These are phyloP conservation scores for Sabuloglossum arenarium DNA, from an alignment of 495 filamentous ascomycete genomes.

Conservation along the genomic window DNA sequence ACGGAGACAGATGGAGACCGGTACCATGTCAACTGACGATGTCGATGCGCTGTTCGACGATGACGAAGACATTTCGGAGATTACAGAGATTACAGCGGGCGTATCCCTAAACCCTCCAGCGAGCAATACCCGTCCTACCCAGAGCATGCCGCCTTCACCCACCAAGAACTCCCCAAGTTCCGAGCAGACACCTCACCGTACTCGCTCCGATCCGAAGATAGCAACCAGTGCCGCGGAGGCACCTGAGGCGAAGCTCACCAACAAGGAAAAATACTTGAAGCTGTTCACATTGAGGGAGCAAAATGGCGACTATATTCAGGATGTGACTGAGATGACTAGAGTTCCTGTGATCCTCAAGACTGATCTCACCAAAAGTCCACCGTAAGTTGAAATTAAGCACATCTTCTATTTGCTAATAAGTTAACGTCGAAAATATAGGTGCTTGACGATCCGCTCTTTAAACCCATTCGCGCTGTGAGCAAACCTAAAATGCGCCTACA, in stretches of 20 bases:
- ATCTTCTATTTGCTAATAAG: background rate
- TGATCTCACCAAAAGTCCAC: conserved; percentile 93
- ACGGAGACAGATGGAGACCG: conserved; percentile 79
- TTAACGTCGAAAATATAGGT: conserved; percentile 35
- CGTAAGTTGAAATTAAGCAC: conserved; percentile 39
- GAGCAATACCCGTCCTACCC: conserved; percentile 51
- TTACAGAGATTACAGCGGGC: conserved; percentile 65
- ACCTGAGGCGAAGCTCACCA: conserved; percentile 56
- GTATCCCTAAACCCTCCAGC: conserved; percentile 49
- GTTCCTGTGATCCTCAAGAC: conserved; percentile 96
- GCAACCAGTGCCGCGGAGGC: conserved; percentile 45
- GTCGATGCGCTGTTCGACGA: conserved; percentile 87
- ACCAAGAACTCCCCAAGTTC: conserved; percentile 50
- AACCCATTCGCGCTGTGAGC: conserved; percentile 82
- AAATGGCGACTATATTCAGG: conserved; percentile 89
- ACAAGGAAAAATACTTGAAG: conserved; percentile 91
- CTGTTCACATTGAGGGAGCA: conserved; percentile 81
- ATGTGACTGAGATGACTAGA: conserved; percentile 91
- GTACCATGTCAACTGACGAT: conserved; percentile 74
- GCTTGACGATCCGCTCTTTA: conserved; percentile 88
- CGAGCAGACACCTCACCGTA: conserved; percentile 57
- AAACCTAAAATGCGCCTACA: background rate
- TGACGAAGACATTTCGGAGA: conserved; percentile 69
- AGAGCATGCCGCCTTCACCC: conserved; percentile 89
- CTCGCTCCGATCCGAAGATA: conserved; percentile 81